These are phyloP conservation scores for Nymphaea colorata DNA, from an alignment of 164 flowering plant species.

Conservation along the genomic window DNA sequence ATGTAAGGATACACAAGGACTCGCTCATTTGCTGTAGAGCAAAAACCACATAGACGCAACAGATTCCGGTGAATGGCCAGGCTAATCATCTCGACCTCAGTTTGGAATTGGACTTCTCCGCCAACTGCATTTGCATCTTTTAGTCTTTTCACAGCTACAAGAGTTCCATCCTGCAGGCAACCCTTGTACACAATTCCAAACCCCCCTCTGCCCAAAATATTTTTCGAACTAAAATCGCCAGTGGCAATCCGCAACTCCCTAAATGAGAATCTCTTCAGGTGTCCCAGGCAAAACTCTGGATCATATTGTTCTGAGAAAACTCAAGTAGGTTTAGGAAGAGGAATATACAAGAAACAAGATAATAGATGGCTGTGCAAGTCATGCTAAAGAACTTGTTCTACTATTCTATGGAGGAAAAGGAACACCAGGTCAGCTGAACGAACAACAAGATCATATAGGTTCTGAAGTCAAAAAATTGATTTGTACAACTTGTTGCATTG, in stretches of 20 bases:
- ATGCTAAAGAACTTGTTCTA: too few species aligned
- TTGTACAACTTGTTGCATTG: too few species aligned
- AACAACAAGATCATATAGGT: too few species aligned
- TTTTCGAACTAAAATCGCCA: slow-evolving; percentile 57
- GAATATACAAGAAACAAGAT: background rate
- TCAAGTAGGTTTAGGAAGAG: too few species aligned
- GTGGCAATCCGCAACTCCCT: slow-evolving; percentile 79
- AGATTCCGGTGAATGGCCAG: slow-evolving; percentile 84
- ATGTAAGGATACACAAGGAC: slow-evolving; percentile 76
- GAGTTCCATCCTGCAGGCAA: slow-evolving; percentile 48
- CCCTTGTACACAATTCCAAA: slow-evolving; percentile 82
- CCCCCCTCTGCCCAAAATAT: slow-evolving; percentile 73
- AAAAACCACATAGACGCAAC: slow-evolving; percentile 65
- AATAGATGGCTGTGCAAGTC: background rate
- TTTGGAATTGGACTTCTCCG: slow-evolving; percentile 79
- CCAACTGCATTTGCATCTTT: slow-evolving; percentile 63
- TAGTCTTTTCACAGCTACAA: slow-evolving; percentile 72
- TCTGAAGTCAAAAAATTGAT: too few species aligned
- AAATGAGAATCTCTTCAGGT: slow-evolving; percentile 56
- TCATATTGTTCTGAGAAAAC: slow-evolving; percentile 56
- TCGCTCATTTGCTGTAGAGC: slow-evolving; percentile 56
- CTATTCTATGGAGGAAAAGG: too few species aligned
- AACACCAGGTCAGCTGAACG: too few species aligned
- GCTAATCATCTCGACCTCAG: slow-evolving; percentile 78
- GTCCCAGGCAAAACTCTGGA: slow-evolving; percentile 67